Evolutionary conservation across 305 asterid species (phyloP).

Genomic region (Solanum hybrid): DNA sequence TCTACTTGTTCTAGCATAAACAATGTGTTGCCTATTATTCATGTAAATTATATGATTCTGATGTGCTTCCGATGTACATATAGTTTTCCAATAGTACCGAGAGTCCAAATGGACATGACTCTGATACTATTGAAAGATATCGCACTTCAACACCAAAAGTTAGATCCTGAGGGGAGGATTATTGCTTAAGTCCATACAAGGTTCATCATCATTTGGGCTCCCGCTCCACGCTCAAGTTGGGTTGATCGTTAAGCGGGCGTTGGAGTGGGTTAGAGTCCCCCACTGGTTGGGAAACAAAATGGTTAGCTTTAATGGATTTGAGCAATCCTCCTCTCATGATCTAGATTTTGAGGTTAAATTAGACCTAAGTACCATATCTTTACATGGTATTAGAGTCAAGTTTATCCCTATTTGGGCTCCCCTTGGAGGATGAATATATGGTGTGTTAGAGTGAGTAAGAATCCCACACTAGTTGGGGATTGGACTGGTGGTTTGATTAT

Average conservation of each 20-base stretch:
- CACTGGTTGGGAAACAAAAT: neutral
- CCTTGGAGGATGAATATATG: neutral
- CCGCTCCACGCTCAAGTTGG: neutral
- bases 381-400: neutral
- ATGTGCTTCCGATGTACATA: no score
- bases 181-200: neutral
- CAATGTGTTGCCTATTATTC: no score
- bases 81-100: no score
- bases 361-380: neutral
- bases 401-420: neutral
- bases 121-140: neutral
- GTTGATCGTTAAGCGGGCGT: neutral
- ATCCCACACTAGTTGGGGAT: neutral
- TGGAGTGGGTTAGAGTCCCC: neutral
- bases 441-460: neutral
- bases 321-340: neutral
- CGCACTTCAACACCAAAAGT: neutral
- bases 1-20: no score
- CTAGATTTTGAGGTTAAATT: neutral
- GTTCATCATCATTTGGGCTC: neutral
- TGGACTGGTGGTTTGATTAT: neutral
- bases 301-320: neutral
- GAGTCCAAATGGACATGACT: neutral
- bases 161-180: neutral
- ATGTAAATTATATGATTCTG: no score